Evolutionary conservation across 2,329 filamentous ascomycete species (phyloP).

Genomic region (Mollisia scopiformis): DNA sequence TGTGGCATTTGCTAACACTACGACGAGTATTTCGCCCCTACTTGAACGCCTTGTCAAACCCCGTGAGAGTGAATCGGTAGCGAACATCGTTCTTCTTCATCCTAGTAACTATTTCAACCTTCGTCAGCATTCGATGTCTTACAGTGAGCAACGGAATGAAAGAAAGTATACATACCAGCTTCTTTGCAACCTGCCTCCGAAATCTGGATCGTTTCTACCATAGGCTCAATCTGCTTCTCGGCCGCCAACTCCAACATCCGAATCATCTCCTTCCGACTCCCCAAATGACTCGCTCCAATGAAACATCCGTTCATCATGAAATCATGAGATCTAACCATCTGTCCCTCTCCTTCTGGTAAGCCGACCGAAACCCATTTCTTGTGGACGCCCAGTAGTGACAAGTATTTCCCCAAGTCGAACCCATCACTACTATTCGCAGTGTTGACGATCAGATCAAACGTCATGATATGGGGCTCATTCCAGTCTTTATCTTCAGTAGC

Average conservation of each 20-base stretch:
- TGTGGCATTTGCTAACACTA: too few species aligned
- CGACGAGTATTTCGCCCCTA: neutral
- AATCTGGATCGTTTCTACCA: conserved; percentile 76
- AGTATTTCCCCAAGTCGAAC: conserved; percentile 72
- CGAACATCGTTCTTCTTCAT: neutral
- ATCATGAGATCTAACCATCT: conserved; percentile 72
- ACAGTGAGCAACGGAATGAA: too few species aligned
- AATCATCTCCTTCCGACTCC: conserved; percentile 70
- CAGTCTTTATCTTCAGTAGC: conserved; percentile 60
- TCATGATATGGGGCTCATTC: conserved; percentile 59
- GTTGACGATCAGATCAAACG: conserved; percentile 78
- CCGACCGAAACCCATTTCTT: conserved; percentile 81
- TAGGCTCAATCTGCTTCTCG: conserved; percentile 69
- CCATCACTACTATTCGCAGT: conserved; percentile 69
- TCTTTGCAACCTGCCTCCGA: too few species aligned
- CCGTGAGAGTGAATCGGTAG: neutral
- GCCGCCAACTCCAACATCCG: conserved; percentile 73
- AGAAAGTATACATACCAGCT: too few species aligned
- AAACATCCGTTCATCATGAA: conserved; percentile 76
- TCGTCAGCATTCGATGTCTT: too few species aligned
- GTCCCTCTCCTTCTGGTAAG: conserved; percentile 75
- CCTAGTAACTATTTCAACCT: neutral
- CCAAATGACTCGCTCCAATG: conserved; percentile 72
- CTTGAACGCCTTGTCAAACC: neutral
- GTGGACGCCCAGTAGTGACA: conserved; percentile 80